Evolutionary conservation across 192 early-diverging fungal genomes (phyloP).

Genomic region (Gaertneriomyces sp.): DNA sequence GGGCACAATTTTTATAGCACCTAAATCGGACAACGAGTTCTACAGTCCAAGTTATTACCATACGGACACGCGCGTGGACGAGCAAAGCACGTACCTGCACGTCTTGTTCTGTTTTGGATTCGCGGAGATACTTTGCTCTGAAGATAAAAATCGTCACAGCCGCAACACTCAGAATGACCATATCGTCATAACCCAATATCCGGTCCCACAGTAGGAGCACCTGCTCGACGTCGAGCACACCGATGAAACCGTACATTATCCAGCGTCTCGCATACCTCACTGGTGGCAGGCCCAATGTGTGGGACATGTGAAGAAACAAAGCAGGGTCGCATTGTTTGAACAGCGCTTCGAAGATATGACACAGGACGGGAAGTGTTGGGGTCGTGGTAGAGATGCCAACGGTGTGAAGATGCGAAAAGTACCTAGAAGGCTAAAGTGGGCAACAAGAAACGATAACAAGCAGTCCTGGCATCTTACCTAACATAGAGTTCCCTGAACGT

Average conservation of each 20-base stretch:
- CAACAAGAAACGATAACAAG: background rate
- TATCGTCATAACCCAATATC: constrained; percentile 41
- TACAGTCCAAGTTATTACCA: background rate
- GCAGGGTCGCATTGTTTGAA: constrained; percentile 45
- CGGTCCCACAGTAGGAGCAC: constrained; percentile 57
- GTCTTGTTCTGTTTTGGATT: constrained; percentile 33
- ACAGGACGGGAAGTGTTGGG: constrained; percentile 27
- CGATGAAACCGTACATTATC: constrained; percentile 56
- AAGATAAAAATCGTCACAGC: constrained; percentile 44
- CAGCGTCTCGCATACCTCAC: constrained; percentile 44
- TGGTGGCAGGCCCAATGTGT: constrained; percentile 32
- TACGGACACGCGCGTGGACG: background rate
- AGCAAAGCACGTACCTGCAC: constrained; percentile 35
- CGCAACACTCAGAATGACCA: constrained; percentile 34
- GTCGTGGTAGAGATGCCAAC: constrained; percentile 17
- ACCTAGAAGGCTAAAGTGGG: constrained; percentile 22
- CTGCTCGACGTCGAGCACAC: constrained; percentile 53
- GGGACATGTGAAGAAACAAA: constrained; percentile 43
- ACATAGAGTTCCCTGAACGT: constrained; percentile 53
- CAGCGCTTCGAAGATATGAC: constrained; percentile 43
- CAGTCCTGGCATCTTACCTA: constrained; percentile 25
- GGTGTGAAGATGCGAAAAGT: constrained; percentile 50
- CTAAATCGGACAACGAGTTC: constrained; percentile 33
- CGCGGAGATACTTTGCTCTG: constrained; percentile 34
- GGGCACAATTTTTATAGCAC: constrained; percentile 35